Percentiles rank a stretch among this genome's conserved stretches.
phyloP scores from a whole-genome alignment of 2,329 filamentous ascomycete genomes.

The Sordariomycetes sp. region DNA sequence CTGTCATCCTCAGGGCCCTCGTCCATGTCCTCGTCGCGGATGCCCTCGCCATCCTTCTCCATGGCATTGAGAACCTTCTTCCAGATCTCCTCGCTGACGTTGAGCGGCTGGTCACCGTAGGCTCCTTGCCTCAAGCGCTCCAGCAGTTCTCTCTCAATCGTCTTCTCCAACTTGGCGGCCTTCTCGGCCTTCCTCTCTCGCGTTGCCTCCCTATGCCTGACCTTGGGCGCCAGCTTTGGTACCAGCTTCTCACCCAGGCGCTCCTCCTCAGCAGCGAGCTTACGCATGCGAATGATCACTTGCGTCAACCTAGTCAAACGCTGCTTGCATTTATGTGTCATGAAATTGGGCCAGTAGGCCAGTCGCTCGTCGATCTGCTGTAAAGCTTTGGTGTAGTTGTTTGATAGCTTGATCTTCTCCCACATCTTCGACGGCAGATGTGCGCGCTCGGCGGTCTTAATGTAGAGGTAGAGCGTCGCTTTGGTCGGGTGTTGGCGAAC shows the following conservation, averaged over 20 bases:
- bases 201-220: constrained; percentile 65
- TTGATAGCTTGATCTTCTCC: constrained; percentile 84
- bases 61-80: constrained; percentile 90
- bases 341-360: constrained; percentile 91
- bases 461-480: constrained; percentile 85
- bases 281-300: constrained; percentile 72
- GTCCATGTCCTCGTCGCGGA: constrained; percentile 79
- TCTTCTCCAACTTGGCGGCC: constrained; percentile 87
- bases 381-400: constrained; percentile 85
- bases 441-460: constrained; percentile 86
- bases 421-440: constrained; percentile 88
- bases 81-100: constrained; percentile 93
- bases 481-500: constrained; percentile 75
- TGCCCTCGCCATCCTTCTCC: constrained; percentile 77
- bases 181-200: constrained; percentile 69
- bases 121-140: constrained; percentile 85
- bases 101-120: constrained; percentile 89
- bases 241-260: constrained; percentile 82
- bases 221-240: constrained; percentile 83
- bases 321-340: constrained; percentile 94
- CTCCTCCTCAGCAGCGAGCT: constrained; percentile 81
- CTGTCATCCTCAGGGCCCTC: constrained; percentile 72
- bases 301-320: constrained; percentile 85
- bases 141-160: constrained; percentile 91
- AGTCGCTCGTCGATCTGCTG: constrained; percentile 78